Evolutionary conservation across 1,139 yeast genomes (phyloP).

Genomic region (Zygosaccharomyces pseudobailii): DNA sequence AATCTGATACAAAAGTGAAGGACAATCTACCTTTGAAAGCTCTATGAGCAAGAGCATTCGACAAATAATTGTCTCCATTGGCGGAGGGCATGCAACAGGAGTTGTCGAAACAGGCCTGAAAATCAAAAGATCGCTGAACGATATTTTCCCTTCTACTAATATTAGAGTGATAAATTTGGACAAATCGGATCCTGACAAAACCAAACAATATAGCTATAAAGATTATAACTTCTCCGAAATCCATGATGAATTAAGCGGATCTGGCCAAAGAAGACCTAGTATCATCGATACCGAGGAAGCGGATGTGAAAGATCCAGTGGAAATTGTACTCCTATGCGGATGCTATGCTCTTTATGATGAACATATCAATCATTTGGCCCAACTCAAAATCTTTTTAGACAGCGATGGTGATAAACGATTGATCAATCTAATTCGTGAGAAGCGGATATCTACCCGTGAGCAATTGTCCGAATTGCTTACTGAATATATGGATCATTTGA

Average conservation of each 20-base stretch:
- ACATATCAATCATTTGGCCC: slow-evolving; percentile 52
- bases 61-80: slow-evolving; percentile 50
- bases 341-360: slow-evolving; percentile 71
- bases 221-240: slow-evolving; percentile 40
- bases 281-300: slow-evolving; percentile 5
- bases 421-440: slow-evolving; percentile 64
- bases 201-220: slow-evolving; percentile 17
- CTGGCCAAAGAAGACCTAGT: slow-evolving; percentile 5
- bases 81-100: slow-evolving; percentile 79
- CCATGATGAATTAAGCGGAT: slow-evolving; percentile 12
- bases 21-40: neutral
- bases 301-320: slow-evolving; percentile 19
- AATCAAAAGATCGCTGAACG: slow-evolving; percentile 23
- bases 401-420: slow-evolving; percentile 82
- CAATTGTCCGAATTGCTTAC: slow-evolving; percentile 51
- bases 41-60: slow-evolving; percentile 10
- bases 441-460: slow-evolving; percentile 13
- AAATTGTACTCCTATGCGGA: slow-evolving; percentile 65
- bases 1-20: neutral
- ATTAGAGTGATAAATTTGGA: slow-evolving; percentile 45
- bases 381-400: slow-evolving; percentile 72
- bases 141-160: slow-evolving; percentile 26
- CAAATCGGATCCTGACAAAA: slow-evolving; percentile 1
- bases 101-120: slow-evolving; percentile 23
- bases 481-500: slow-evolving; percentile 57